phyloP scores from a whole-genome alignment of 2,329 filamentous ascomycete species.

The Phaeosphaeria sp. region DNA sequence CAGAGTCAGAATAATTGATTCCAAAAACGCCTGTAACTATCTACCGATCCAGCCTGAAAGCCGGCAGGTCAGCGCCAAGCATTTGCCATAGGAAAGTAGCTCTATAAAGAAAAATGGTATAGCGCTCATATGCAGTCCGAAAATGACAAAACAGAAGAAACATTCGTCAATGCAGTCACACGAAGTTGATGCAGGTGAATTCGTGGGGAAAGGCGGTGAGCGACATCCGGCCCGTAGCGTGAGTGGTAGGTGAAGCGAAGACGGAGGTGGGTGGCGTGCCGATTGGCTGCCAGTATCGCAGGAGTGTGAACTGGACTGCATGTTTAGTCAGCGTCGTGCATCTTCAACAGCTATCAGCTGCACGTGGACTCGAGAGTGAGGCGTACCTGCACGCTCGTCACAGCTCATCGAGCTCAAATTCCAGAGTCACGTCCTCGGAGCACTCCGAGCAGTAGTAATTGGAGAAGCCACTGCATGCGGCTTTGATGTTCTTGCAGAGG shows the following conservation, averaged over 20 bases:
- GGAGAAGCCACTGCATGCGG: slow-evolving; percentile 51
- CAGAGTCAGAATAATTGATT: neutral
- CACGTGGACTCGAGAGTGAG: slow-evolving; percentile 3
- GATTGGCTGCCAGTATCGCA: slow-evolving; percentile 7
- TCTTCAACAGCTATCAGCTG: neutral
- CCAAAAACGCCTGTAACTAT: neutral
- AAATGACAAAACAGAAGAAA: slow-evolving; percentile 1
- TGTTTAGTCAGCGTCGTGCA: slow-evolving; percentile 12
- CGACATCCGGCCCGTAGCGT: slow-evolving; percentile 2
- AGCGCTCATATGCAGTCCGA: neutral
- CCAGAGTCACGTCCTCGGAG: slow-evolving; percentile 52
- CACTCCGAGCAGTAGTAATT: slow-evolving; percentile 55
- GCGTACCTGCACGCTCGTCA: slow-evolving; percentile 17
- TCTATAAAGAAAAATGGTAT: neutral
- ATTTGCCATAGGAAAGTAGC: slow-evolving; percentile 1
- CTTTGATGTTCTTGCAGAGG: slow-evolving; percentile 54
- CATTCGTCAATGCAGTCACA: neutral
- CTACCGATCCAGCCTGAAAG: neutral
- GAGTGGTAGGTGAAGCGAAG: neutral
- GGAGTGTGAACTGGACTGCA: slow-evolving; percentile 10
- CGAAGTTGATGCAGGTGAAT: neutral
- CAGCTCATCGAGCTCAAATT: slow-evolving; percentile 52
- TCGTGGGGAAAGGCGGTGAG: slow-evolving; percentile 16
- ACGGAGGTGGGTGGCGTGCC: neutral
- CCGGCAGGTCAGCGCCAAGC: neutral